Conservation (phyloP, 2,329 filamentous ascomycete genomes). For the Lachnellula hyalina region DNA sequence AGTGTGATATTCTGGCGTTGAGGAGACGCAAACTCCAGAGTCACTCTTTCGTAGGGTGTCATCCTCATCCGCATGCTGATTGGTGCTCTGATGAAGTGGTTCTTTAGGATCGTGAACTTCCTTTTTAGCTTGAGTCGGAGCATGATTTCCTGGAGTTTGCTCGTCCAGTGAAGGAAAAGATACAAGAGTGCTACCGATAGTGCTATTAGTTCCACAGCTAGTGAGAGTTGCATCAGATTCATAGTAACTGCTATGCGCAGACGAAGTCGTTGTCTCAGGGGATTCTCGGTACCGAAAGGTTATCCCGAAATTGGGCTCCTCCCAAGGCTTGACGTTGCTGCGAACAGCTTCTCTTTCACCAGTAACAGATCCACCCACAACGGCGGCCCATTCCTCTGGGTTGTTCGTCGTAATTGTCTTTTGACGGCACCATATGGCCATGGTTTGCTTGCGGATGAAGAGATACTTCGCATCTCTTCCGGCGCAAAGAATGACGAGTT, state of each 20-base stretch:
- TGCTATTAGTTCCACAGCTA: neutral
- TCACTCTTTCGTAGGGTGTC: neutral
- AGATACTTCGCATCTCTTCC: constrained; percentile 5
- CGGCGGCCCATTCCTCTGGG: constrained; percentile 9
- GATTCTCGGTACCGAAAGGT: constrained; percentile 8
- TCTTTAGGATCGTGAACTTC: too few relatives aligned
- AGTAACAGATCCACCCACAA: constrained; percentile 10
- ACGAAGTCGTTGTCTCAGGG: neutral
- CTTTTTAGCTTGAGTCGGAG: too few relatives aligned
- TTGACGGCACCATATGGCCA: neutral
- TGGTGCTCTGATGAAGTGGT: too few relatives aligned
- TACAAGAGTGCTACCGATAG: neutral
- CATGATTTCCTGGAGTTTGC: too few relatives aligned
- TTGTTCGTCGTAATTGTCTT: neutral
- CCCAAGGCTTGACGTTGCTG: constrained; percentile 7
- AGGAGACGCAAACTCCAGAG: too few relatives aligned
- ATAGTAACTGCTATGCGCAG: neutral
- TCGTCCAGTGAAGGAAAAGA: neutral
- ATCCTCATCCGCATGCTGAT: too few relatives aligned
- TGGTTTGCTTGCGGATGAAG: constrained; percentile 4
- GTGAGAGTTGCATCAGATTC: neutral
- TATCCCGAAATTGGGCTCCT: constrained; percentile 11
- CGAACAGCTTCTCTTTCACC: neutral
- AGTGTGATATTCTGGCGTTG: too few relatives aligned
- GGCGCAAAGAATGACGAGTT: constrained; percentile 10